Evolutionary conservation across 257 asterid species (phyloP).

Genomic region (Gentiana macrophylla): DNA sequence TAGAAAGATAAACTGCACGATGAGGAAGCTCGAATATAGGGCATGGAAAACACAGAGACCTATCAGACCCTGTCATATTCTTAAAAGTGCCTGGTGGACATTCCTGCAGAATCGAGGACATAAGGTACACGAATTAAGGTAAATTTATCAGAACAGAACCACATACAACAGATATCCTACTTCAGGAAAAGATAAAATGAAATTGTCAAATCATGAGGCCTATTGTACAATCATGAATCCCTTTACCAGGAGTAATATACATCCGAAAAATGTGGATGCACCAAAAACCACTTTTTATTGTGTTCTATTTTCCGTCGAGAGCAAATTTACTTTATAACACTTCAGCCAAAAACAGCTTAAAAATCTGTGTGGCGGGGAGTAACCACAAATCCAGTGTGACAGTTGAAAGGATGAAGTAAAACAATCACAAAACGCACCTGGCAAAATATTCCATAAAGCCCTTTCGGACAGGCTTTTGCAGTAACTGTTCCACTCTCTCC

Average conservation of each 20-base stretch:
- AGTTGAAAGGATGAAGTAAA: background rate
- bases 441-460: conserved; percentile 88
- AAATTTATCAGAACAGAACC: conserved; percentile 1
- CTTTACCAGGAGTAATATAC: background rate
- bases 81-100: conserved; percentile 91
- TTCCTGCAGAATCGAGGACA: conserved; percentile 46
- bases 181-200: too few relatives aligned
- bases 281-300: background rate
- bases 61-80: conserved; percentile 85
- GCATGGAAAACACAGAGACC: conserved; percentile 70
- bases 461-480: conserved; percentile 94
- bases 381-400: background rate
- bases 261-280: background rate
- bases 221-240: too few relatives aligned
- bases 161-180: background rate
- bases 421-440: conserved; percentile 33
- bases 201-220: too few relatives aligned
- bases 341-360: background rate
- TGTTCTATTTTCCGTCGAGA: background rate
- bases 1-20: conserved; percentile 64
- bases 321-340: background rate
- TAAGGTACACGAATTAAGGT: conserved; percentile 1
- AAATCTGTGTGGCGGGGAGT: background rate
- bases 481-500: conserved; percentile 89
- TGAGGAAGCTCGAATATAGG: conserved; percentile 70